phyloP scores from a whole-genome alignment of 306 rosid species.

The Acmispon strigosus region DNA sequence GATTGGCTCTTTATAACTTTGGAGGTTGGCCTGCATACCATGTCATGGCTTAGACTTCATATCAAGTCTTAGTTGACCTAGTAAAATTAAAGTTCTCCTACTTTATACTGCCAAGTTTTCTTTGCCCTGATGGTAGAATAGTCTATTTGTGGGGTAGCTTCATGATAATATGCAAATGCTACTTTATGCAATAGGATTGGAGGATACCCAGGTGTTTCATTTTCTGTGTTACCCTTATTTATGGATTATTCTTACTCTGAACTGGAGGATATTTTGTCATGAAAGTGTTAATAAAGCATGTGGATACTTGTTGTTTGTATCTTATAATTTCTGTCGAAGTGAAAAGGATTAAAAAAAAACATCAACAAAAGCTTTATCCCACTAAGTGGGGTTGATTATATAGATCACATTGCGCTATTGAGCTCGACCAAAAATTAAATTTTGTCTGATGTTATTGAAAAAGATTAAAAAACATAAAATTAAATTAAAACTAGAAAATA shows the following conservation, averaged over 20 bases:
- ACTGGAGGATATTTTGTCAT: background rate
- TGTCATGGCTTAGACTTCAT: background rate
- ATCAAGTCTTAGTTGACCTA: conserved; percentile 1
- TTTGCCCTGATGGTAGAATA: background rate
- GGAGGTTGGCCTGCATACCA: background rate
- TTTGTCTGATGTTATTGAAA: background rate
- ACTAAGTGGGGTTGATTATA: too few species aligned
- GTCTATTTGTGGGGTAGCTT: background rate
- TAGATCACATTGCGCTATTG: too few species aligned
- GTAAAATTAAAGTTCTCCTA: background rate
- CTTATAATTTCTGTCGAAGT: background rate
- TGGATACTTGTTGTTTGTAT: background rate
- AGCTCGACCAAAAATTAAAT: too few species aligned
- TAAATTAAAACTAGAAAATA: background rate
- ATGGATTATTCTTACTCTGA: background rate
- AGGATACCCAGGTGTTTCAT: background rate
- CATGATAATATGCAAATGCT: background rate
- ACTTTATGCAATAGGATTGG: background rate
- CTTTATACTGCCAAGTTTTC: background rate
- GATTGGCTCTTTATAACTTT: conserved; percentile 1
- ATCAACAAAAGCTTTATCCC: too few species aligned
- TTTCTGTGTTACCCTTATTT: background rate
- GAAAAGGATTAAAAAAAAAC: background rate
- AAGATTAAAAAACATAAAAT: background rate
- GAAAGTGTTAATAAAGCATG: background rate